Base-by-base conservation (phyloP, 2,329 filamentous ascomycete genomes). In the Fusarium fujikuroi region DNA sequence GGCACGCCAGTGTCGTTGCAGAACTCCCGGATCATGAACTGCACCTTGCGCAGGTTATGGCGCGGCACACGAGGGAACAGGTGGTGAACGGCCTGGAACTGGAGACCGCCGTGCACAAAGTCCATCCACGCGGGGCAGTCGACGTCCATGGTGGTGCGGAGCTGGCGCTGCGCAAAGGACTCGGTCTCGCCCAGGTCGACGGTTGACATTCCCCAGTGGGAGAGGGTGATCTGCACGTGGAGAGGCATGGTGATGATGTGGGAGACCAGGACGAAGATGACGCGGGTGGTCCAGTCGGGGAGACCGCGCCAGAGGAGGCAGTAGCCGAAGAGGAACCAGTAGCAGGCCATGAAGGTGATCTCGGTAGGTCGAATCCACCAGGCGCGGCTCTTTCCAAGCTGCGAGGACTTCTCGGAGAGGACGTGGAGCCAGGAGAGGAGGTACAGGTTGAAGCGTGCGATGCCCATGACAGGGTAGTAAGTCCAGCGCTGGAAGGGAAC, bases 401-500 rank as follows among this genome's bases (percentile, higher is more conserved):
- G 84, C 0, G 88, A 86, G 0, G 87, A 88, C 77, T 85, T 84
- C 42, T 83, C 83, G 9, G 87, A 86, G 36, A 92, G 80, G 15
- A 93, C 87, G 78, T 92, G 91, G 21, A 87, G 82, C 90, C 90
- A 92, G 9, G 89, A 91, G 16, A 93, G 85, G 23, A 90, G 81
- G 80, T 93, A 93, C 4, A 93, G 87, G 78, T 93, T 93, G 87
- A 93, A 93, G 68, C 92, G 90, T 7, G 90, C 92, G 61, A 93
- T 84, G 67, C 84, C 85, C 84, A 93, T 89, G 76, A 92, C 81
- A 3, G 91, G 89, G 78, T 93, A 93, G 83, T 93, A 93, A 0
- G 90, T 88, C 81, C 89, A 92, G 60, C 88, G 83, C 78, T 93
- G 92, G 77, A 86, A 89, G 12, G 85, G 86, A 9, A 93, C 83